These are phyloP conservation scores for Candida taoyuanica DNA, from an alignment of 805 yeast genomes.

Conservation along the genomic window DNA sequence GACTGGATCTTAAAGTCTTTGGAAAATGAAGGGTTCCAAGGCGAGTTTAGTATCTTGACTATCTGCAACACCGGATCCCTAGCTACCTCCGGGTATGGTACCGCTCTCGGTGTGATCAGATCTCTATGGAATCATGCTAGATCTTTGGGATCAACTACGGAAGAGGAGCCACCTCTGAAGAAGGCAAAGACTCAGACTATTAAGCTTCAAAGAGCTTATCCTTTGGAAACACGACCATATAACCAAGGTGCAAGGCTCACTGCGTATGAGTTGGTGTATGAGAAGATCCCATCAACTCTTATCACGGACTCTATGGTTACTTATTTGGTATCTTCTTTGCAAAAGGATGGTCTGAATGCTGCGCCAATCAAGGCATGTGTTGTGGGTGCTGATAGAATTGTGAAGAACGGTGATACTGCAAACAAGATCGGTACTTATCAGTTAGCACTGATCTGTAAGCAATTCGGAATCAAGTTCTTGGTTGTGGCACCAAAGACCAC, in stretches of 20 bases:
- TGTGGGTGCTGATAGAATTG: conserved; percentile 89
- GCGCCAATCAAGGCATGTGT: conserved; percentile 83
- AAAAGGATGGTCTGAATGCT: conserved; percentile 22
- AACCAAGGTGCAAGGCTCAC: conserved; percentile 95
- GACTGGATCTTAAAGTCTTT: conserved; percentile 51
- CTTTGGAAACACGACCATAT: conserved; percentile 93
- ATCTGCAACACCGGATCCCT: conserved; percentile 95
- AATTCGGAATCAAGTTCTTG: conserved; percentile 68
- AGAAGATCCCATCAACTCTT: conserved; percentile 80
- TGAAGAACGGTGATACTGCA: conserved; percentile 91
- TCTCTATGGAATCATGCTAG: conserved; percentile 50
- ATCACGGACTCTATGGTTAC: conserved; percentile 92
- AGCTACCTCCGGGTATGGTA: conserved; percentile 97
- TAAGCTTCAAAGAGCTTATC: conserved; percentile 66
- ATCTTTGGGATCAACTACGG: conserved; percentile 6
- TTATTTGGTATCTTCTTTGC: conserved; percentile 51
- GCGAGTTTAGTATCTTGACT: conserved; percentile 78
- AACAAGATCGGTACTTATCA: conserved; percentile 96
- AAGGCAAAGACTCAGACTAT: conserved; percentile 31
- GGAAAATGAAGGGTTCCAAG: conserved; percentile 43
- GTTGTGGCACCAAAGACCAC: conserved; percentile 97
- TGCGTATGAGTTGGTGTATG: conserved; percentile 84
- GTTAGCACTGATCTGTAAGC: conserved; percentile 65
- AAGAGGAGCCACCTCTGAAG: conserved; percentile 22
- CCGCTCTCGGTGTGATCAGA: conserved; percentile 90